Evolutionary conservation across 1,284 basidiomycete species (phyloP).

Genomic region (Cryptococcus sp.): DNA sequence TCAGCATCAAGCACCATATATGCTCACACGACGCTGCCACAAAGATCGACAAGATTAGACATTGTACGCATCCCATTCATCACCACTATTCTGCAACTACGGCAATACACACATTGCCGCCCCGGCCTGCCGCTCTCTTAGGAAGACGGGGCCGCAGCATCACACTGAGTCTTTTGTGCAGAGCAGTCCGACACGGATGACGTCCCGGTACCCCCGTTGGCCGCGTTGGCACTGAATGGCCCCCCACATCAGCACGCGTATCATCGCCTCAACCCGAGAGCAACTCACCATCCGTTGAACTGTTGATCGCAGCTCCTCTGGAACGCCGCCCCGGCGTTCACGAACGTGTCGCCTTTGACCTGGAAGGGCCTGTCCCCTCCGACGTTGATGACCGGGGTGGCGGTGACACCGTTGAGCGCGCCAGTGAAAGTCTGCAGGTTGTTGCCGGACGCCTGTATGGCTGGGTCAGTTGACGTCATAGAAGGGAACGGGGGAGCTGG

Average conservation of each 20-base stretch:
- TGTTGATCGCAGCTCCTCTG: constrained; percentile 55
- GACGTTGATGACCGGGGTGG: constrained; percentile 18
- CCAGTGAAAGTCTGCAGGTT: constrained; percentile 63
- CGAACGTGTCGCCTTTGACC: constrained; percentile 54
- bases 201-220: constrained; percentile 21
- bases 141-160: constrained; percentile 5
- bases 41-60: neutral
- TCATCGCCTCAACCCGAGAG: neutral
- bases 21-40: no score
- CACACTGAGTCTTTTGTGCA: constrained; percentile 16
- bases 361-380: constrained; percentile 21
- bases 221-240: constrained; percentile 20
- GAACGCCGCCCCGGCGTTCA: constrained; percentile 56
- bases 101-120: neutral
- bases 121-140: neutral
- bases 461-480: neutral
- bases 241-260: neutral
- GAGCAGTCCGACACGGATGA: constrained; percentile 21
- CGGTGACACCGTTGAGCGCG: constrained; percentile 32
- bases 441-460: constrained; percentile 26
- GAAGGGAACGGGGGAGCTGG: neutral
- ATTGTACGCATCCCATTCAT: neutral
- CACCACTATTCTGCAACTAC: neutral
- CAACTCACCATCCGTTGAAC: constrained; percentile 26
- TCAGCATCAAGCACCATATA: no score